These are phyloP conservation scores for Saussurea involucrata DNA, from an alignment of 129 eudicot genomes.

Conservation along the genomic window DNA sequence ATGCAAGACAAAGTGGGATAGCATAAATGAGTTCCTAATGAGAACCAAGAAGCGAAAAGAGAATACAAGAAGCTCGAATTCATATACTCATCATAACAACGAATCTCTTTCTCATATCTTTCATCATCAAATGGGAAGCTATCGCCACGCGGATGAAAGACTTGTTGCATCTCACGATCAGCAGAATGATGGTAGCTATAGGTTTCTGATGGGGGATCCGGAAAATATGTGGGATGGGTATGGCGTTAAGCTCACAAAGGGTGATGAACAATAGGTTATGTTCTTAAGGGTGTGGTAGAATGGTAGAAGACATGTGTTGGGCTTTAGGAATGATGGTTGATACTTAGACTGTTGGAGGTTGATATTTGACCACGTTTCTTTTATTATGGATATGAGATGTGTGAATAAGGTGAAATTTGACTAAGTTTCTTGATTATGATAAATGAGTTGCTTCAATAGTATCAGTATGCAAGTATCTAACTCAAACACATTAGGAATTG, in stretches of 20 bases:
- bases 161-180: slow-evolving; percentile 35
- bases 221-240: slow-evolving; percentile 63
- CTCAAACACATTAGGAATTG: slow-evolving; percentile 1
- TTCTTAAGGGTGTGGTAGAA: slow-evolving; percentile 1
- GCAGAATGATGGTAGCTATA: slow-evolving; percentile 49
- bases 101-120: slow-evolving; percentile 31
- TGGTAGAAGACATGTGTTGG: slow-evolving; percentile 6
- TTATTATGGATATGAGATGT: slow-evolving; percentile 3
- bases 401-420: slow-evolving; percentile 27
- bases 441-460: not conserved
- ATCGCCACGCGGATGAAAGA: slow-evolving; percentile 29
- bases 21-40: slow-evolving; percentile 39
- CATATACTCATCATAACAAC: slow-evolving; percentile 22
- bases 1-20: slow-evolving; percentile 78
- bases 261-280: slow-evolving; percentile 29
- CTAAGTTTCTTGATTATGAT: slow-evolving; percentile 10
- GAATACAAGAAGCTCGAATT: slow-evolving; percentile 31
- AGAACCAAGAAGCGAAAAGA: slow-evolving; percentile 57
- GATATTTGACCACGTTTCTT: slow-evolving; percentile 25
- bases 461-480: slow-evolving; percentile 12
- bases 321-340: slow-evolving; percentile 15
- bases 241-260: slow-evolving; percentile 58
- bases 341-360: slow-evolving; percentile 15
- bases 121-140: slow-evolving; percentile 29
- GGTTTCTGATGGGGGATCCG: slow-evolving; percentile 67